Evolutionary conservation across 1,139 yeast genomes (phyloP).

Genomic region (Kurtzmaniella quercitrusa): DNA sequence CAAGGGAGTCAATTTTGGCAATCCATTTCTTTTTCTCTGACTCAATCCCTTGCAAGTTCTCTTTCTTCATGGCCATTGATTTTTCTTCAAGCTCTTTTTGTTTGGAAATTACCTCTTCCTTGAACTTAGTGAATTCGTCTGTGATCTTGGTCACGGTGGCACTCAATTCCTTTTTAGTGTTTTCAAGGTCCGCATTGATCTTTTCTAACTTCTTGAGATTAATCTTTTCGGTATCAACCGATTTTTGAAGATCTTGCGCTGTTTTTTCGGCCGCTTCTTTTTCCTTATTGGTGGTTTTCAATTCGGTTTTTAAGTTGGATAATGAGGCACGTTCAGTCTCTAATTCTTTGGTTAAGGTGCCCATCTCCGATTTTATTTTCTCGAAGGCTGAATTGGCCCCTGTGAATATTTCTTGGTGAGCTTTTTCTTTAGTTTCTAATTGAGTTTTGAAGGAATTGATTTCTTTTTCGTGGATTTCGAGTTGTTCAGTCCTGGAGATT

Average conservation of each 20-base stretch:
- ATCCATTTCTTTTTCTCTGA: conserved; percentile 2
- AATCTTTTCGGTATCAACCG: background rate
- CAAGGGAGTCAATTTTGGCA: background rate
- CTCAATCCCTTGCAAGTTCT: conserved; percentile 4
- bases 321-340: conserved; percentile 2
- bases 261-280: conserved; percentile 1
- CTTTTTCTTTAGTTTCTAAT: background rate
- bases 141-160: conserved; percentile 12
- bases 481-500: background rate
- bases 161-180: conserved; percentile 2
- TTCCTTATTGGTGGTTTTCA: background rate
- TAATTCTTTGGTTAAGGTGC: background rate
- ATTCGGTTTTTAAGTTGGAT: background rate
- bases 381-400: background rate
- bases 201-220: conserved; percentile 1
- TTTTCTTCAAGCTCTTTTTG: conserved; percentile 1
- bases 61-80: background rate
- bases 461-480: background rate
- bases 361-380: background rate
- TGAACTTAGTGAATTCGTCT: conserved; percentile 8
- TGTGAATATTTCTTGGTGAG: background rate
- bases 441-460: background rate
- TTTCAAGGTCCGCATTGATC: background rate
- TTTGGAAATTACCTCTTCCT: conserved; percentile 5
- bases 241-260: background rate